Evolutionary conservation across 257 asterid species (phyloP), one percentile per base, ranked within the genome.

Genomic region (Nicotiana sylvestris): DNA sequence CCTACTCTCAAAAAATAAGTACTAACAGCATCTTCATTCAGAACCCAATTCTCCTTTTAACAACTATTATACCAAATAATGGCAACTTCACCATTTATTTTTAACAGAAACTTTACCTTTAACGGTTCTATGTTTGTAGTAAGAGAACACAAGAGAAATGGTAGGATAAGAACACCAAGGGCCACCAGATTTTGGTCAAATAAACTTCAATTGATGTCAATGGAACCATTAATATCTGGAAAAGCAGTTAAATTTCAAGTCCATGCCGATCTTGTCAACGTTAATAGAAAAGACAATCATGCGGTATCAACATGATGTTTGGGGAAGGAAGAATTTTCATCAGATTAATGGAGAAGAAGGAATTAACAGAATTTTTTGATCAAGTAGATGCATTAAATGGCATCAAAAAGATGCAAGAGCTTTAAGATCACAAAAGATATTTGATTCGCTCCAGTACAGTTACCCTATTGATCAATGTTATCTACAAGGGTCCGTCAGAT

Each of bases 121-220:
- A 37, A 37, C 9, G 46, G 46, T 6, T 66, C 46, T 32, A 30
- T 66, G 74, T 66, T 32, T 15, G 17, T 66, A 66, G 49, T 32
- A 66, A 66, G 74, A 66, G 49, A 66, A 66, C 35, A 32, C 74
- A 15, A 32, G 27, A 32, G 49, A 66, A 57, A 66, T 66, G 74
- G 49, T 32, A 55, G 21, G 21, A 17, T 4, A 55, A 55, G n/a
- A 15, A 55, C 60, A 55, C 60, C 18, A 55, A 13, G 60, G 60
- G n/a, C 6, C 60, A 66, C 49, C 74, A 66, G 49, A 66, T 66
- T 66, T 66, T 66, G 74, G 74, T 66, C 74, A 66, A 32, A n/a
- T 43, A 66, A 30, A 66, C 49, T 66, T 66, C 49, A 66, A 66
- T 37, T 66, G 4, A 66, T 32, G 49, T 66, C 74, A 32, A 66